Percentiles rank a stretch among this genome's conserved stretches.
phyloP scores from a whole-genome alignment of 495 filamentous ascomycete genomes.

The Podospora anserina region DNA sequence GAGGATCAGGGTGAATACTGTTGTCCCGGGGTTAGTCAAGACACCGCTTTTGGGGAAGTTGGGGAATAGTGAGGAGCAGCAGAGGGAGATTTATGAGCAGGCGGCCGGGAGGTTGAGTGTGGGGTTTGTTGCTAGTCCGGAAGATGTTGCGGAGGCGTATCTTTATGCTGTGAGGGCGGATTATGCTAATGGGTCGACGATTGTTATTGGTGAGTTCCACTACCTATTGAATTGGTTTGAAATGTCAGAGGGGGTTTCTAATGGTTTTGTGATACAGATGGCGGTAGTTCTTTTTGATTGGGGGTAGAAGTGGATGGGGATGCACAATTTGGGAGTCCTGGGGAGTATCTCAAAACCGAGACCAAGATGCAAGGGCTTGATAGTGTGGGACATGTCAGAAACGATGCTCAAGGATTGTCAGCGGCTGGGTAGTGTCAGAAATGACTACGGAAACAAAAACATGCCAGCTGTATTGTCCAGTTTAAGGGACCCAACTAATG shows the following conservation, averaged over 20 bases:
- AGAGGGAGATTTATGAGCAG: conserved; percentile 34
- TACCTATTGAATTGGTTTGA: too few relatives aligned
- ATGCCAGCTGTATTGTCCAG: too few relatives aligned
- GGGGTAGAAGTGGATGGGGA: too few relatives aligned
- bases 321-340: too few relatives aligned
- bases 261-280: conserved; percentile 4
- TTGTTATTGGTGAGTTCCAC: conserved; percentile 34
- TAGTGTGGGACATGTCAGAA: background rate
- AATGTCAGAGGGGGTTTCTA: background rate
- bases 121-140: conserved; percentile 46
- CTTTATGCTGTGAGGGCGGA: conserved; percentile 54
- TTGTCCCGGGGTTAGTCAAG: conserved; percentile 50
- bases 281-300: conserved; percentile 12
- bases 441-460: too few relatives aligned
- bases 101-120: conserved; percentile 35
- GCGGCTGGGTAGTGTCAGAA: too few relatives aligned
- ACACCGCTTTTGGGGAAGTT: conserved; percentile 49
- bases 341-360: too few relatives aligned
- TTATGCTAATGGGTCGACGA: conserved; percentile 48
- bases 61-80: conserved; percentile 31
- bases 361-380: background rate
- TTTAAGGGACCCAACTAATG: too few relatives aligned
- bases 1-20: conserved; percentile 52
- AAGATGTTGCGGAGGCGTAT: conserved; percentile 58
- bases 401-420: too few relatives aligned